Conservation (phyloP, 768 basidiomycete genomes). For the Phaffia australis region DNA sequence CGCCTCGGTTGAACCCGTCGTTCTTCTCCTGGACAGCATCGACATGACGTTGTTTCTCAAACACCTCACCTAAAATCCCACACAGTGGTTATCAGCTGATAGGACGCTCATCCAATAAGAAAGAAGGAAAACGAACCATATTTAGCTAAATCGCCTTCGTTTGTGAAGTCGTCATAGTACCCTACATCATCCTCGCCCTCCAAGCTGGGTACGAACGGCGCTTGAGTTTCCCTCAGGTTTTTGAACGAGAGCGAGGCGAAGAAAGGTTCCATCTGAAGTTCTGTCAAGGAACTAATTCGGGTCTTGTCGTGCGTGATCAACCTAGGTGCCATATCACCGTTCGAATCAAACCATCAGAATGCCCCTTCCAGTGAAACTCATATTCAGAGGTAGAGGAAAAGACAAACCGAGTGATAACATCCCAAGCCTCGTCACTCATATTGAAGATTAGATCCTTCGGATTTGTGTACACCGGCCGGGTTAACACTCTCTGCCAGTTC, state of each 20-base stretch:
- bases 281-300: slow-evolving; percentile 61
- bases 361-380: not conserved
- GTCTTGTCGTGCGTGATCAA: slow-evolving; percentile 78
- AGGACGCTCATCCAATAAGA: not conserved
- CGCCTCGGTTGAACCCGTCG: slow-evolving; percentile 34
- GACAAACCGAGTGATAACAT: slow-evolving; percentile 69
- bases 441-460: slow-evolving; percentile 97
- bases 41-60: slow-evolving; percentile 92
- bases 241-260: slow-evolving; percentile 69
- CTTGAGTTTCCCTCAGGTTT: slow-evolving; percentile 57
- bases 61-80: slow-evolving; percentile 58
- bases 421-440: slow-evolving; percentile 84
- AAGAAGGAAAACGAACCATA: slow-evolving; percentile 17
- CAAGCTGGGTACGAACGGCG: slow-evolving; percentile 88
- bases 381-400: not conserved
- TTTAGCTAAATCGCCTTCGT: slow-evolving; percentile 25
- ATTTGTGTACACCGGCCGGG: slow-evolving; percentile 88
- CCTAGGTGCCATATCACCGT: slow-evolving; percentile 18
- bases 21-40: slow-evolving; percentile 80
- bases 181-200: slow-evolving; percentile 92
- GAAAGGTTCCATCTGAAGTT: slow-evolving; percentile 71
- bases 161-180: slow-evolving; percentile 74
- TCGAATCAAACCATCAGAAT: too few species aligned
- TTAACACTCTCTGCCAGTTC: slow-evolving; percentile 86
- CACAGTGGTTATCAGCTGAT: not conserved